These are phyloP conservation scores for Trichosanthes cucumerina DNA, from an alignment of 306 rosid genomes.

Conservation along the genomic window DNA sequence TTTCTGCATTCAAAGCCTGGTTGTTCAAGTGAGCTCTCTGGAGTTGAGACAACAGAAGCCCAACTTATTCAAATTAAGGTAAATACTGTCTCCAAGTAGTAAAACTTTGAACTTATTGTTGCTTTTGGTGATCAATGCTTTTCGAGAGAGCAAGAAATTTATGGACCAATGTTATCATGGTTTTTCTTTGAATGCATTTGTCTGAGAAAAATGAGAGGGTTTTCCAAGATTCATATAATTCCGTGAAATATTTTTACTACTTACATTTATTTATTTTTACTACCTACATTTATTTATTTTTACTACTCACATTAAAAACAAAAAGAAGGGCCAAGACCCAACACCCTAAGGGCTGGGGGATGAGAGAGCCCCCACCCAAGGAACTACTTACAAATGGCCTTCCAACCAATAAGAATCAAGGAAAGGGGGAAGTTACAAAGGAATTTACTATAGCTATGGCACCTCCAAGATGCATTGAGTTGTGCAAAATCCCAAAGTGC, in stretches of 20 bases:
- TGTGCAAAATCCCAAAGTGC: too few species aligned
- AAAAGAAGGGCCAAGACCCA: too few species aligned
- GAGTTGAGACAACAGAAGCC: constrained; percentile 50
- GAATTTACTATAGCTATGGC: too few species aligned
- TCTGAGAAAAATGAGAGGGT: neutral
- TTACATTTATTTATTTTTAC: too few species aligned
- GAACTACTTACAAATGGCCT: too few species aligned
- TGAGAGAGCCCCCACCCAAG: too few species aligned
- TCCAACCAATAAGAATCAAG: too few species aligned
- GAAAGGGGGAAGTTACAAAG: too few species aligned
- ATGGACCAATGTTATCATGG: neutral
- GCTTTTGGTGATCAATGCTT: neutral
- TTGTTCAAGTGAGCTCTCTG: constrained; percentile 89
- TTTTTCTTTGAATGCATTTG: neutral
- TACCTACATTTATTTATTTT: too few species aligned
- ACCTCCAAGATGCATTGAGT: too few species aligned
- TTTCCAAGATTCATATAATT: neutral
- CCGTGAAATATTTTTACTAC: neutral
- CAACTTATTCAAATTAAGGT: constrained; percentile 93
- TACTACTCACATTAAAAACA: too few species aligned
- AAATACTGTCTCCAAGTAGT: constrained; percentile 14
- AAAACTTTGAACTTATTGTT: neutral
- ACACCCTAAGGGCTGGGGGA: too few species aligned
- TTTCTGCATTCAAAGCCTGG: constrained; percentile 64
- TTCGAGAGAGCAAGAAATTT: neutral